These are phyloP conservation scores for Fallopia convolvulus DNA, from an alignment of 148 eudicot genomes.

Conservation along the genomic window DNA sequence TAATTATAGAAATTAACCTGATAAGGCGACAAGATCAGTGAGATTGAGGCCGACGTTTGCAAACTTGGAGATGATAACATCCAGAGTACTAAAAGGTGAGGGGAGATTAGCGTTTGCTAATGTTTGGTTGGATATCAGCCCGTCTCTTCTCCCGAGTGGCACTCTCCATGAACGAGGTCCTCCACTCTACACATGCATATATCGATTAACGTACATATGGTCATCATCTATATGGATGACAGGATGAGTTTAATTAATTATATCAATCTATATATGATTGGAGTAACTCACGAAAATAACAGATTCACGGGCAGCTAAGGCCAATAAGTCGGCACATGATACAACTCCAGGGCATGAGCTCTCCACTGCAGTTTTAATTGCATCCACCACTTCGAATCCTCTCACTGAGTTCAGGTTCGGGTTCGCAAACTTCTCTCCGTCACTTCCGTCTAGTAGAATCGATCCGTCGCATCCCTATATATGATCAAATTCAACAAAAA, in stretches of 20 bases:
- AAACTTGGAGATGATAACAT: constrained; percentile 40
- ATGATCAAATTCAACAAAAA: not conserved
- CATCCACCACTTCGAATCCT: constrained; percentile 68
- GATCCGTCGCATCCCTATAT: constrained; percentile 81
- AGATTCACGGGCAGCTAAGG: constrained; percentile 81
- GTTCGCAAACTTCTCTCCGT: constrained; percentile 53
- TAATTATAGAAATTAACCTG: constrained; percentile 29
- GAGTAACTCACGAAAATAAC: constrained; percentile 38
- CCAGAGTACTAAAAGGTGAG: constrained; percentile 45
- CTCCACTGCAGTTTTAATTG: constrained; percentile 63
- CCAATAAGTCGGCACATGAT: constrained; percentile 66
- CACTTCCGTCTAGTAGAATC: constrained; percentile 56
- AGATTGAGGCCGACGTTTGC: constrained; percentile 45
- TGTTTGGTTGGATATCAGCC: constrained; percentile 60
- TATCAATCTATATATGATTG: too few relatives aligned
- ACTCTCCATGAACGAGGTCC: constrained; percentile 53
- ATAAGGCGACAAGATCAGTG: constrained; percentile 64
- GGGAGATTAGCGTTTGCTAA: constrained; percentile 53
- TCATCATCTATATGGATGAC: too few relatives aligned
- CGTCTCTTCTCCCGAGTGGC: constrained; percentile 73
- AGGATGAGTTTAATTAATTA: too few relatives aligned
- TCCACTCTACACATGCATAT: constrained; percentile 50
- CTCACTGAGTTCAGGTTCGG: constrained; percentile 61
- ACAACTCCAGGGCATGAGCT: constrained; percentile 56
- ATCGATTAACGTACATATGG: not conserved